Percentiles rank a stretch among this genome's conserved stretches.
Conservation (phyloP, 805 yeast species). For the Suhomyces emberorum region DNA sequence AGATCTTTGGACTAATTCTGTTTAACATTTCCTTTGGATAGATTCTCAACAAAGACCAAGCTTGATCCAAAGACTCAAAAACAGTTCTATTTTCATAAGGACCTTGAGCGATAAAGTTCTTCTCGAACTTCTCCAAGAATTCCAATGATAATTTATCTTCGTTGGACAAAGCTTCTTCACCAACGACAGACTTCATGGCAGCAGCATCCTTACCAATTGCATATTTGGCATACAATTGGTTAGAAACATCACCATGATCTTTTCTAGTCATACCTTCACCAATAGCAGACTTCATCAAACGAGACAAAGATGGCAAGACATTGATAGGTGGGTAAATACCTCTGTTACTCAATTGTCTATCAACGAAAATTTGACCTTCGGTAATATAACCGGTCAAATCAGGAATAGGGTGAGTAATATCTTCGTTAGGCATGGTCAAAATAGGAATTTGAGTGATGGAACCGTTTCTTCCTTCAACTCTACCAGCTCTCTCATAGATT, state of each 20-base stretch:
- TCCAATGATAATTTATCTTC: slow-evolving; percentile 97
- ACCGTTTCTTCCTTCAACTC: slow-evolving; percentile 99
- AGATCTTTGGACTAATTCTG: slow-evolving; percentile 96
- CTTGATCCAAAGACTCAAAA: slow-evolving; percentile 94
- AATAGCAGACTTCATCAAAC: slow-evolving; percentile 98
- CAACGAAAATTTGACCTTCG: slow-evolving; percentile 97
- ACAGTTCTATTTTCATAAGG: slow-evolving; percentile 94
- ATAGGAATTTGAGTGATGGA: slow-evolving; percentile 99
- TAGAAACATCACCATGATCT: slow-evolving; percentile 99
- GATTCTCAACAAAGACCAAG: slow-evolving; percentile 96
- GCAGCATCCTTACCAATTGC: slow-evolving; percentile 99
- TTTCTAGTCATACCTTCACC: slow-evolving; percentile 99
- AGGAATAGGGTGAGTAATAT: slow-evolving; percentile 99
- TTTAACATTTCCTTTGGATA: slow-evolving; percentile 98
- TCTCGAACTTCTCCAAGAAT: slow-evolving; percentile 96
- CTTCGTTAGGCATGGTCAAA: slow-evolving; percentile 99
- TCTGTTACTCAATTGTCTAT: slow-evolving; percentile 92
- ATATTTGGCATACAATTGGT: slow-evolving; percentile 97
- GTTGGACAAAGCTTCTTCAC: slow-evolving; percentile 97
- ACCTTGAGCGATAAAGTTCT: slow-evolving; percentile 92
- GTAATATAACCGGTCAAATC: slow-evolving; percentile 99
- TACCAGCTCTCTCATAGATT: slow-evolving; percentile 98
- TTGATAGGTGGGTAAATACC: slow-evolving; percentile 99
- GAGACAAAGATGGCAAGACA: slow-evolving; percentile 93
- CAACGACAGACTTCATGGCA: slow-evolving; percentile 99